Base-by-base conservation (phyloP, 306 rosid species). In the Delonix regia region DNA sequence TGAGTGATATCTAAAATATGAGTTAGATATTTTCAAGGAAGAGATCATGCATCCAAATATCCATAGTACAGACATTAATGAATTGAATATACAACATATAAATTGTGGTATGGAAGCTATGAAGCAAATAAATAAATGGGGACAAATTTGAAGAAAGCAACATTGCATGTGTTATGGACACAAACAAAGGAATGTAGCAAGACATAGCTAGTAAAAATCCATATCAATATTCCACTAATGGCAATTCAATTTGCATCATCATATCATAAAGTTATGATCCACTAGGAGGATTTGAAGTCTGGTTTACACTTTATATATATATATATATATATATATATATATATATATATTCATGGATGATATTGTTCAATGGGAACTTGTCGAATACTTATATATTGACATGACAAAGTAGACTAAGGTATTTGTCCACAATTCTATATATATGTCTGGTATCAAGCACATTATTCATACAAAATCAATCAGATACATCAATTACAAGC, bases 401-500 rank as follows among this genome's bases (percentile, higher is more conserved):
- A 9, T 66, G 52, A 55, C 65, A 36, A 73, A 38, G 27, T 49
- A 48, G 61, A 70, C 55, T 5, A 30, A 18, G 73, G 25, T 63
- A 72, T 80, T 42, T 41, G 44, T 73, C 28, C 69, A 52, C 52
- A 55, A 34, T 34, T 34, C 39, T 5, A 34, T 5, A 34, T 2
- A 5, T 34, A n/a, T 63, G 22, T 73, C 41, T 80, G 27, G 21
- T 11, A 27, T 56, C 12, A 67, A 44, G 45, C 39, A 21, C 48
- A 81, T 51, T 48, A 69, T 76, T 68, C 71, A 75, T 27, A 51
- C 25, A 38, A 65, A 74, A 75, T 75, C 42, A 25, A 48, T 60
- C 38, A 14, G 85, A 68, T 69, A 33, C 34, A 81, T 75, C 48
- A 42, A 34, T 68, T 75, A 45, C 66, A 81, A 59, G 47, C 39